Evolutionary conservation across 164 flowering plant genomes (phyloP).

Genomic region (Stephania japonica): DNA sequence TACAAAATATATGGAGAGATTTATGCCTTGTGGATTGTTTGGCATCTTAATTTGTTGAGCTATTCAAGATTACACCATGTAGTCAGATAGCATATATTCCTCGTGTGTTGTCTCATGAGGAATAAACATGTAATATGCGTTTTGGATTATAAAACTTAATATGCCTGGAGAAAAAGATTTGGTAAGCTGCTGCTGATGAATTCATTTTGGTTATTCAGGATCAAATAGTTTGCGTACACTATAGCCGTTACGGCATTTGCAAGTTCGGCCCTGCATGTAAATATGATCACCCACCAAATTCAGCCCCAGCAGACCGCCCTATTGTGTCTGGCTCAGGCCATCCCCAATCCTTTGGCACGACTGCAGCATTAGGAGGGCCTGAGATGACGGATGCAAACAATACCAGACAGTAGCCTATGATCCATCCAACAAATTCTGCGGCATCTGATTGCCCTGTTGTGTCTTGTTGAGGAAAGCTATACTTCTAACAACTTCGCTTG

Average conservation of each 20-base stretch:
- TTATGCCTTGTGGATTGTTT: not conserved
- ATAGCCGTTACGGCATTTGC: slow-evolving; percentile 75
- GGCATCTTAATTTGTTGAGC: not conserved
- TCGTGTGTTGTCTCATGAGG: not conserved
- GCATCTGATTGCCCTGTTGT: slow-evolving; percentile 17
- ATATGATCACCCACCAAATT: slow-evolving; percentile 53
- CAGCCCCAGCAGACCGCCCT: slow-evolving; percentile 18
- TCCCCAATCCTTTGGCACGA: slow-evolving; percentile 12
- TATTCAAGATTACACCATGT: not conserved
- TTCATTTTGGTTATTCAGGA: slow-evolving; percentile 35
- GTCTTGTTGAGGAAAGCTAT: slow-evolving; percentile 18
- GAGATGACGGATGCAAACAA: slow-evolving; percentile 4
- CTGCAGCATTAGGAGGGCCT: slow-evolving; percentile 13
- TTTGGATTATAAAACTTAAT: not conserved
- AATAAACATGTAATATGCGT: not conserved
- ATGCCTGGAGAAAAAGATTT: not conserved
- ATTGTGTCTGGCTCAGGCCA: slow-evolving; percentile 17
- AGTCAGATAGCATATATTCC: not conserved
- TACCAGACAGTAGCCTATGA: slow-evolving; percentile 22
- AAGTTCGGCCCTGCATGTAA: slow-evolving; percentile 77
- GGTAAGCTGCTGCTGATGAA: not conserved
- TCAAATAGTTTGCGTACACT: slow-evolving; percentile 52
- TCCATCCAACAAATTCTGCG: slow-evolving; percentile 40
- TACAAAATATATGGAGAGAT: not conserved
- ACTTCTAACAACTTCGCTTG: slow-evolving; percentile 10